phyloP scores from a whole-genome alignment of 768 basidiomycete genomes.

The Collybia mongolica region DNA sequence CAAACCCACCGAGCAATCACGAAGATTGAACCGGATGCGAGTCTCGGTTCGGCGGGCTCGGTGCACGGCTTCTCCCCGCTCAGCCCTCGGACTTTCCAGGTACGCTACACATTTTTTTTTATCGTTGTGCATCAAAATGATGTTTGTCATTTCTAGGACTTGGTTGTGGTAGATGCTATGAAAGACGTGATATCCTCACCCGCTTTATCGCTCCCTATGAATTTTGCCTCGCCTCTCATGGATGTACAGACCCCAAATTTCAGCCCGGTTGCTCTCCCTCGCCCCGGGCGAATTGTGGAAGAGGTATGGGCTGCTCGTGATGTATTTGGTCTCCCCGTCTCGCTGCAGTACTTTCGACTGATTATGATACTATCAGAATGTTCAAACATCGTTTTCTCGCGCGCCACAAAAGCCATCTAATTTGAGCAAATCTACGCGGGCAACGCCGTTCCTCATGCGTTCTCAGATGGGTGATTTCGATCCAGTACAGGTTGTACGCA shows the following conservation, averaged over 20 bases:
- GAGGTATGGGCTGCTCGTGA: conserved; percentile 31
- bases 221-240: conserved; percentile 29
- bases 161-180: conserved; percentile 18
- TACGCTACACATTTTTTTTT: not conserved
- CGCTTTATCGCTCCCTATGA: conserved; percentile 23
- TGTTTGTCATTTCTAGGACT: conserved; percentile 14
- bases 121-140: not conserved
- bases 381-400: conserved; percentile 2
- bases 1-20: conserved; percentile 2
- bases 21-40: not conserved
- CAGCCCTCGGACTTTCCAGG: conserved; percentile 3
- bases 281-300: conserved; percentile 30
- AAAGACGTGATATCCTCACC: conserved; percentile 21
- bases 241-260: conserved; percentile 32
- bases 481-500: too few species aligned
- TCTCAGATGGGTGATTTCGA: not conserved
- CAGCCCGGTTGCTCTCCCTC: conserved; percentile 29
- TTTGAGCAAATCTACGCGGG: not conserved
- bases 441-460: not conserved
- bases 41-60: not conserved
- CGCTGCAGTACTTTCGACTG: not conserved
- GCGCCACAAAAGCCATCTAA: not conserved
- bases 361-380: not conserved
- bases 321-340: conserved; percentile 13
- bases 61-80: not conserved